phyloP scores from a whole-genome alignment of 257 asterid genomes.

The Solanum tarijense region DNA sequence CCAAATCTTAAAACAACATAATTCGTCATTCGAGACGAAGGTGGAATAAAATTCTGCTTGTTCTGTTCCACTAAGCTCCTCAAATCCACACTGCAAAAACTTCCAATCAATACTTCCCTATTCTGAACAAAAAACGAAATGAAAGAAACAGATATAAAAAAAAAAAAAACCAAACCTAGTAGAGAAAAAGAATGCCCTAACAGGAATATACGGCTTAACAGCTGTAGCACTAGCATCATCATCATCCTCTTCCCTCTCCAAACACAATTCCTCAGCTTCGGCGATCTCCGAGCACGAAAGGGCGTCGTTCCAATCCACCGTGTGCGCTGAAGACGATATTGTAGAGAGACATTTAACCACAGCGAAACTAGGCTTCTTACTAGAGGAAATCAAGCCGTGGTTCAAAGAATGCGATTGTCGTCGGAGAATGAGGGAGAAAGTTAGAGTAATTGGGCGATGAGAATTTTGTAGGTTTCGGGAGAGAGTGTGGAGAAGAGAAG shows the following conservation, averaged over 20 bases:
- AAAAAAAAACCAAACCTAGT: conserved; percentile 42
- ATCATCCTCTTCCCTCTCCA: conserved; percentile 32
- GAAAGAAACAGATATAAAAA: neutral
- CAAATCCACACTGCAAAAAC: conserved; percentile 71
- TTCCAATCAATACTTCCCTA: neutral
- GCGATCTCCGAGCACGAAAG: conserved; percentile 21
- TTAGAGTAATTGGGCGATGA: neutral
- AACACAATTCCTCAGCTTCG: conserved; percentile 7
- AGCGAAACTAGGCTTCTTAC: conserved; percentile 15
- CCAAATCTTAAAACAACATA: conserved; percentile 84
- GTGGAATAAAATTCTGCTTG: conserved; percentile 63
- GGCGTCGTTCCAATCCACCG: conserved; percentile 41
- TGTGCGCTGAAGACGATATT: conserved; percentile 31
- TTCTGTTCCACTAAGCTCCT: conserved; percentile 79
- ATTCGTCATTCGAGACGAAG: conserved; percentile 86
- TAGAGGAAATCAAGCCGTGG: conserved; percentile 11
- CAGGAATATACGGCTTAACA: conserved; percentile 44
- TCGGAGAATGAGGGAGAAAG: conserved; percentile 5
- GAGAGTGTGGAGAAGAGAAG: neutral
- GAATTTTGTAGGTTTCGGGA: neutral
- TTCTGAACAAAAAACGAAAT: neutral
- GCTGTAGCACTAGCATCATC: conserved; percentile 19
- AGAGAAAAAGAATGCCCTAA: conserved; percentile 87
- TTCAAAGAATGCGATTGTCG: neutral
- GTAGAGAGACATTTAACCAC: conserved; percentile 39